Percentiles rank a stretch among this genome's conserved stretches.
These are phyloP conservation scores for Juglanconis oblonga DNA, from an alignment of 2,329 filamentous ascomycete genomes.

Conservation along the genomic window DNA sequence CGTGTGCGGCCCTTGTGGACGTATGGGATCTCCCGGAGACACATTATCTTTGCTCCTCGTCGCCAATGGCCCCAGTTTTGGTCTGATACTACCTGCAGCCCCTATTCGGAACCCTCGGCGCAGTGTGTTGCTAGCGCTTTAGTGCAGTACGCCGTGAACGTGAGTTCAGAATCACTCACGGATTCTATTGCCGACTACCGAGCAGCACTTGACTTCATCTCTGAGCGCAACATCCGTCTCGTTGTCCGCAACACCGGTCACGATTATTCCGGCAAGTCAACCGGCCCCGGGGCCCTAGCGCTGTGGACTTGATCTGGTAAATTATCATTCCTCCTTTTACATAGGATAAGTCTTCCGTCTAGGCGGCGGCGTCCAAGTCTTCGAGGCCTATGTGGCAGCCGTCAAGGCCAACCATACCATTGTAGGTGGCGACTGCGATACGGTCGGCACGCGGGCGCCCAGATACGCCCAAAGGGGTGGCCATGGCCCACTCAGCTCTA, in stretches of 20 bases:
- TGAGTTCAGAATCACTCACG: constrained; percentile 9
- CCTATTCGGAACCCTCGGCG: constrained; percentile 32
- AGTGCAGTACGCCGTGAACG: constrained; percentile 29
- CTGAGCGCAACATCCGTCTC: constrained; percentile 40
- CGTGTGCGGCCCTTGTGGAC: constrained; percentile 17
- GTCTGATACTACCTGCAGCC: constrained; percentile 27
- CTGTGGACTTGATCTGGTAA: constrained; percentile 40
- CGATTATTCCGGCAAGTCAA: constrained; percentile 49
- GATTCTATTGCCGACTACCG: constrained; percentile 18
- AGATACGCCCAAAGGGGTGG: constrained; percentile 52
- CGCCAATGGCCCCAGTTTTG: constrained; percentile 22
- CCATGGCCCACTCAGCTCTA: constrained; percentile 40
- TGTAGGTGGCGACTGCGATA: constrained; percentile 44
- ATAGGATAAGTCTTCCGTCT: constrained; percentile 45
- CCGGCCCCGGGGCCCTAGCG: constrained; percentile 46
- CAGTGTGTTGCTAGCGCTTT: constrained; percentile 37
- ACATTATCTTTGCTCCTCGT: constrained; percentile 7
- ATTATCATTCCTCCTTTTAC: constrained; percentile 34
- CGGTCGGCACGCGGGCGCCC: constrained; percentile 42
- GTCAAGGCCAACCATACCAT: constrained; percentile 34
- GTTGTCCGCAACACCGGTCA: constrained; percentile 50
- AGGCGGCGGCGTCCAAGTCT: constrained; percentile 46
- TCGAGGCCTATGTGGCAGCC: constrained; percentile 39
- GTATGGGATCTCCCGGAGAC: constrained; percentile 11
- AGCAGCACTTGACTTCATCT: constrained; percentile 32